Evolutionary conservation across 176 grass and related monocot genomes (phyloP).

Genomic region (Cymbopogon citratus): DNA sequence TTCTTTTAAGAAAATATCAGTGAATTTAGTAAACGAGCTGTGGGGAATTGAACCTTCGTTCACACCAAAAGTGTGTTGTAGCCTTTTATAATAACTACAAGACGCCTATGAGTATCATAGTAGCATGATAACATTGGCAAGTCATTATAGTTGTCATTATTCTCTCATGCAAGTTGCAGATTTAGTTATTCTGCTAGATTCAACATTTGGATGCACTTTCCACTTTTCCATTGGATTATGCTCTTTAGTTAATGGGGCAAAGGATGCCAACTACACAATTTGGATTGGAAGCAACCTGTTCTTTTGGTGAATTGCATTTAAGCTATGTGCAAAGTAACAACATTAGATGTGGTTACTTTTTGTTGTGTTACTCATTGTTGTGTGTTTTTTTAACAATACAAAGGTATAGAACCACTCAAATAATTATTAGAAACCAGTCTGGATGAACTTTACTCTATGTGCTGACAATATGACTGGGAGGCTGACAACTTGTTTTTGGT

Average conservation of each 20-base stretch:
- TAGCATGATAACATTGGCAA: background rate
- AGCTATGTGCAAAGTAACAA: background rate
- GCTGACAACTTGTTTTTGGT: constrained; percentile 41
- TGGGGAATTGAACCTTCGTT: background rate
- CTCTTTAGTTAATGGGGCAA: background rate
- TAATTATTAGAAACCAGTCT: background rate
- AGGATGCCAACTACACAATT: background rate
- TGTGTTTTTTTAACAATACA: background rate
- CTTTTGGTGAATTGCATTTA: background rate
- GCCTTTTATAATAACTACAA: background rate
- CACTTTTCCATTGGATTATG: background rate
- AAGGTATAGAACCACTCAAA: background rate
- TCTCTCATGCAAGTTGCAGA: background rate
- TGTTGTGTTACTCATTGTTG: background rate
- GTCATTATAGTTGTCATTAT: background rate
- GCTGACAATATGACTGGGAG: background rate
- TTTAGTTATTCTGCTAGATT: constrained; percentile 5
- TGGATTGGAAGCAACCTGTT: background rate
- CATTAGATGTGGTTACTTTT: background rate
- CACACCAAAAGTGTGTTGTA: background rate
- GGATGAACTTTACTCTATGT: background rate
- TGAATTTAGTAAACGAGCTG: background rate
- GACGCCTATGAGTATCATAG: background rate
- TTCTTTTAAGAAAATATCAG: background rate
- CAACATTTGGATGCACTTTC: background rate